Evolutionary conservation across 2,329 filamentous ascomycete genomes (phyloP).

Genomic region (Metarhizium brunneum): DNA sequence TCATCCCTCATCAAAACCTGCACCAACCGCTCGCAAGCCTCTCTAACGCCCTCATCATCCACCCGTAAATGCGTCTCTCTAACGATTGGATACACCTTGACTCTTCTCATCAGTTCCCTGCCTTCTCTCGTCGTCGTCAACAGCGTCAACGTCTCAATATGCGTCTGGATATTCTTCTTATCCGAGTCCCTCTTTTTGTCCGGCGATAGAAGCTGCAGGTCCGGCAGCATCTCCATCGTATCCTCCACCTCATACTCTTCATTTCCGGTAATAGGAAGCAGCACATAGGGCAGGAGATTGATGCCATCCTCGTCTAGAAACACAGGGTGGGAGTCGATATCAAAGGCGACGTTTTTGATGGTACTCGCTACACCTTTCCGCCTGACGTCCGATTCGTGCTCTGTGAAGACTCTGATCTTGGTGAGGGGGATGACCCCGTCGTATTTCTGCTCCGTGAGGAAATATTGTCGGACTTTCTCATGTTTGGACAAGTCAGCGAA

Average conservation of each 20-base stretch:
- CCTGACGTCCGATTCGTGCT: slow-evolving; percentile 74
- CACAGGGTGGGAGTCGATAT: slow-evolving; percentile 59
- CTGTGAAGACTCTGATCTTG: slow-evolving; percentile 90
- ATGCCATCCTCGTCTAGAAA: slow-evolving; percentile 65
- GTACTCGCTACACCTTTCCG: slow-evolving; percentile 91
- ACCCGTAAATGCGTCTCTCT: slow-evolving; percentile 75
- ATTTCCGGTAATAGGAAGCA: slow-evolving; percentile 78
- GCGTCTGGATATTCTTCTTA: slow-evolving; percentile 67
- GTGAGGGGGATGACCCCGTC: slow-evolving; percentile 80
- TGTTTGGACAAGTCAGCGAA: slow-evolving; percentile 90
- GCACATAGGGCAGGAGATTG: slow-evolving; percentile 77
- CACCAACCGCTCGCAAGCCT: slow-evolving; percentile 81
- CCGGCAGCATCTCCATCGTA: slow-evolving; percentile 74
- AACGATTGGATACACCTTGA: slow-evolving; percentile 83
- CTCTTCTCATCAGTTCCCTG: slow-evolving; percentile 61
- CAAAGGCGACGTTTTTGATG: slow-evolving; percentile 90
- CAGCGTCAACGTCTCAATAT: slow-evolving; percentile 80
- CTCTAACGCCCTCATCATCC: slow-evolving; percentile 68
- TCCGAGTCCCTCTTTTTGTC: slow-evolving; percentile 83
- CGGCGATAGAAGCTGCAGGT: slow-evolving; percentile 79
- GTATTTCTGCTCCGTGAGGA: slow-evolving; percentile 64
- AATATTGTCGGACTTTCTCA: slow-evolving; percentile 63
- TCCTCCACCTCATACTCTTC: slow-evolving; percentile 89
- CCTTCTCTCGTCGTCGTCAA: slow-evolving; percentile 70
- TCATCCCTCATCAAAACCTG: slow-evolving; percentile 82